phyloP scores from a whole-genome alignment of 2,329 filamentous ascomycete species.

The Pleurostoma richardsiae region DNA sequence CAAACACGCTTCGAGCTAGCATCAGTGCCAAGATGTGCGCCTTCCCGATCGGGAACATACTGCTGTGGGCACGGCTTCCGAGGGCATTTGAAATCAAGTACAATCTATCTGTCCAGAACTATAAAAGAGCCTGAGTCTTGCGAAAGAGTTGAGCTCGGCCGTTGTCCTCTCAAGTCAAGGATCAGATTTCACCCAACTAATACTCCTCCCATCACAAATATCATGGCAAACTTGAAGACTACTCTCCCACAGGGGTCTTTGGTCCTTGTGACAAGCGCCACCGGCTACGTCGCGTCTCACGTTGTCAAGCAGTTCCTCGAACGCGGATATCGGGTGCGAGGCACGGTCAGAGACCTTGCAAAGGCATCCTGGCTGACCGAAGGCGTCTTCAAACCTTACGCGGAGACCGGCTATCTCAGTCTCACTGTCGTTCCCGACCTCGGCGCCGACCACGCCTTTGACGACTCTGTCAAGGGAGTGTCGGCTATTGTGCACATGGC shows the following conservation, averaged over 20 bases:
- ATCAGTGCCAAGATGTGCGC: too few species aligned
- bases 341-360: slow-evolving; percentile 26
- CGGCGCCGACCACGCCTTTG: neutral
- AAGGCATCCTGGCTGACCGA: slow-evolving; percentile 20
- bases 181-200: too few species aligned
- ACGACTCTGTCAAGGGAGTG: slow-evolving; percentile 11
- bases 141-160: too few species aligned
- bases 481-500: slow-evolving; percentile 32
- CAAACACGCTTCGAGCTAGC: too few species aligned
- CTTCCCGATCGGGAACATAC: too few species aligned
- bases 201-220: too few species aligned
- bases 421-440: neutral
- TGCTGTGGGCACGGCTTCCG: too few species aligned
- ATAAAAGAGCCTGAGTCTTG: too few species aligned
- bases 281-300: slow-evolving; percentile 35
- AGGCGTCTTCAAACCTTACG: neutral
- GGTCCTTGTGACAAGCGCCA: slow-evolving; percentile 34
- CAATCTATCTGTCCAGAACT: too few species aligned
- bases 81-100: too few species aligned
- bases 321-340: slow-evolving; percentile 30
- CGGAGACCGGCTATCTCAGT: neutral
- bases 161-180: too few species aligned
- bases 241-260: slow-evolving; percentile 10
- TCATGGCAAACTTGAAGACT: neutral
- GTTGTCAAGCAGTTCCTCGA: slow-evolving; percentile 27